phyloP scores from a whole-genome alignment of 306 rosid species.

The Sophora flavescens region DNA sequence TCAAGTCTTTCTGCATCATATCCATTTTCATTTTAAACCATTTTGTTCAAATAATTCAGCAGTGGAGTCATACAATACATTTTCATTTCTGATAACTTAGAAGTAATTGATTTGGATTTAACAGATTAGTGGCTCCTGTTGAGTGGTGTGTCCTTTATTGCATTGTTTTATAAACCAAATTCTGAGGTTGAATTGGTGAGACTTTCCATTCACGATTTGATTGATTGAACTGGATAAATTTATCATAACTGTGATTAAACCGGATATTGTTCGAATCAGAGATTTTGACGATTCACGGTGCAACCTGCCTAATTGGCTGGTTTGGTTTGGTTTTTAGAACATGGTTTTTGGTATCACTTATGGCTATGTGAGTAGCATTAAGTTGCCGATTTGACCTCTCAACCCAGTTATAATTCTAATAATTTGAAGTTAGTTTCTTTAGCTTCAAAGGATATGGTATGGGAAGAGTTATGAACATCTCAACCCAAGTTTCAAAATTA shows the following conservation, averaged over 20 bases:
- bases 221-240: too few relatives aligned
- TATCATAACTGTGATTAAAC: too few relatives aligned
- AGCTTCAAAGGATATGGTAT: not conserved
- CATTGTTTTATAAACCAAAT: too few relatives aligned
- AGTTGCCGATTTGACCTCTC: slow-evolving; percentile 26
- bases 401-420: not conserved
- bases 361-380: not conserved
- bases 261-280: too few relatives aligned
- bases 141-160: not conserved
- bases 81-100: too few relatives aligned
- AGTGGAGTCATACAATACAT: not conserved
- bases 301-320: too few relatives aligned
- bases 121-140: not conserved
- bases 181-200: too few relatives aligned
- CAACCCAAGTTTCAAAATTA: slow-evolving; percentile 17
- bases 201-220: too few relatives aligned
- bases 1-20: not conserved
- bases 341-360: not conserved
- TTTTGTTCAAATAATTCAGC: not conserved
- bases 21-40: not conserved
- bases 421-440: slow-evolving; percentile 31
- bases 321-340: too few relatives aligned
- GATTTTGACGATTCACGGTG: too few relatives aligned
- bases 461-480: slow-evolving; percentile 17
- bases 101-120: slow-evolving; percentile 7